Evolutionary conservation across 768 basidiomycete genomes (phyloP), one percentile per base, ranked within the genome.

Genomic region (Crepidotus variabilis): DNA sequence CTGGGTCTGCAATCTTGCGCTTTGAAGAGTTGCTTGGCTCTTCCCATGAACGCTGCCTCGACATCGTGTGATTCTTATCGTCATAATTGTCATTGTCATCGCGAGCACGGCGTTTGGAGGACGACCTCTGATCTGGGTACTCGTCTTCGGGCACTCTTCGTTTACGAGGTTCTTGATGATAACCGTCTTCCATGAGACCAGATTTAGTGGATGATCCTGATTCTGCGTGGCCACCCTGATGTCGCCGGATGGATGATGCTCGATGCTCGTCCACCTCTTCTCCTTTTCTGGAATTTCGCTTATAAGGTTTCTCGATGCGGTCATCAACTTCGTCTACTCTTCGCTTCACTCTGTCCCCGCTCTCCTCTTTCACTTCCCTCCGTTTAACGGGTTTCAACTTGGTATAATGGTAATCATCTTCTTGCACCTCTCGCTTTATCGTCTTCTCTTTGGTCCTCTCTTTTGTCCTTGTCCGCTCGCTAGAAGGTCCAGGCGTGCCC

Each of bases 11-110:
- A 13, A 24, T 50, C 43, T 55, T 58, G 10, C 21, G 52, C 22
- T 58, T 58, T 35, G 52, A 50, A 28, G 43, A 28, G 32, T 43
- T 20, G 24, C 16, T 28, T 28, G 48, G 51, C 9, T 57, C 50
- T 47, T 55, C 54, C 16, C 47, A 34, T n/a, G 35, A 18, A 13
- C 47, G 47, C 20, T 48, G 54, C 18, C 49, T 55, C 28, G 32
- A 28, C 28, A 28, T 28, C 28, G 28, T 28, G 28, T 8, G 54
- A 6, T 4, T 49, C 4, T 48, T 55, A 34, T 22, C 36, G 13
- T 22, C 0, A 16, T 51, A 34, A 21, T 56, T 34, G 14, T 43
- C 43, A 3, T 49, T n/a, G 18, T 56, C 48, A 36, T 49, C 13
- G 3, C 28, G 22, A 50, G 48, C 48, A 11, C 32, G 48, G n/a